Conservation (phyloP, 345 rosid species). For the Salix dunnii region DNA sequence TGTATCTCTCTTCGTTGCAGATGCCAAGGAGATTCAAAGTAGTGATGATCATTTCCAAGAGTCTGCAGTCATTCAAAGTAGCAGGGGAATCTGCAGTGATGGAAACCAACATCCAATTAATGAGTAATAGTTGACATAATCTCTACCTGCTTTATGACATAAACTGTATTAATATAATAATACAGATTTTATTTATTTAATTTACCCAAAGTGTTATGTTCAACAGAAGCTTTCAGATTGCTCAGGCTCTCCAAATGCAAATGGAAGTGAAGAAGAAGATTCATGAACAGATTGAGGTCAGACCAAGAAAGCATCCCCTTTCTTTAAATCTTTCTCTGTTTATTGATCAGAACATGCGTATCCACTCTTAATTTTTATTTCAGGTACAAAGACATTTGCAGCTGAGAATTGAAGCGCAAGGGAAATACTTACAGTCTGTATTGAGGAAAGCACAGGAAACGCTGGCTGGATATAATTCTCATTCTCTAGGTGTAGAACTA, state of each 20-base stretch:
- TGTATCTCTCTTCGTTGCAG: conserved; percentile 30
- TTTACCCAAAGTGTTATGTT: conserved; percentile 22
- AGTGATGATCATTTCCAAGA: conserved; percentile 24
- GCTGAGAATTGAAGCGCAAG: conserved; percentile 96
- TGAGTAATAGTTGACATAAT: conserved; percentile 47
- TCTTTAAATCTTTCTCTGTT: neutral
- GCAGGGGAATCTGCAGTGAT: conserved; percentile 24
- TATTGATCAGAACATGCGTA: conserved; percentile 6
- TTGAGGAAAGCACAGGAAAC: conserved; percentile 88
- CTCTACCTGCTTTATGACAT: neutral
- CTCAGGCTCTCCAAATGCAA: conserved; percentile 81
- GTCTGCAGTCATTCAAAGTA: conserved; percentile 21
- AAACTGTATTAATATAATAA: conserved; percentile 12
- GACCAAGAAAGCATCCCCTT: conserved; percentile 1
- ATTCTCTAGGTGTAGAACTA: conserved; percentile 55
- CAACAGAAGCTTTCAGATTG: conserved; percentile 61
- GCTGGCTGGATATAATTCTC: conserved; percentile 61
- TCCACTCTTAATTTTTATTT: conserved; percentile 14
- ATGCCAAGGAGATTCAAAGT: conserved; percentile 44
- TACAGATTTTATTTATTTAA: neutral
- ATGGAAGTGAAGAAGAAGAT: conserved; percentile 93
- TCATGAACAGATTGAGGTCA: conserved; percentile 92
- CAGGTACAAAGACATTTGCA: conserved; percentile 95
- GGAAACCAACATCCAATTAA: conserved; percentile 41
- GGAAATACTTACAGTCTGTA: conserved; percentile 83